Evolutionary conservation across 176 grass and related monocot genomes (phyloP).

Genomic region (Eragrostis curvula): DNA sequence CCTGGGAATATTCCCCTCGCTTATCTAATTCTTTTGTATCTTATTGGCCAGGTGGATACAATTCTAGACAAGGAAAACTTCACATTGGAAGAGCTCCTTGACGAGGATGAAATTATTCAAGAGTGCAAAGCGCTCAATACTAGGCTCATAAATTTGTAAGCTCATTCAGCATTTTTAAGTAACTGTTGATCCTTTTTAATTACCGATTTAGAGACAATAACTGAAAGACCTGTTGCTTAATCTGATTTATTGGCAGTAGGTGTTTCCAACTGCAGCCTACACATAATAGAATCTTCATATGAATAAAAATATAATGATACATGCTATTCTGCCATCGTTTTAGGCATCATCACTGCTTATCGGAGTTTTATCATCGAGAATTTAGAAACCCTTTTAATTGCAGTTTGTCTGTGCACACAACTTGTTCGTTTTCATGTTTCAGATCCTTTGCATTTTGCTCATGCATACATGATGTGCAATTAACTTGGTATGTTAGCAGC

Average conservation of each 20-base stretch:
- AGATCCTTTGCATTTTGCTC: neutral
- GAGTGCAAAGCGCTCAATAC: conserved; percentile 97
- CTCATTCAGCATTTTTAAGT: neutral
- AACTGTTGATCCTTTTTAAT: neutral
- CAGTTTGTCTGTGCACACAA: neutral
- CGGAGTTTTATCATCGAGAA: neutral
- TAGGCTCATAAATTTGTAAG: conserved; percentile 91
- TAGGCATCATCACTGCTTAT: neutral
- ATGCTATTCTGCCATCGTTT: neutral
- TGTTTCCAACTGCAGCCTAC: neutral
- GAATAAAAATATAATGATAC: neutral
- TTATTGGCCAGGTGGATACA: conserved; percentile 72
- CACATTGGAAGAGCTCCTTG: conserved; percentile 88
- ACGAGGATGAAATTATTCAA: conserved; percentile 94
- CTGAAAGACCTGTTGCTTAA: neutral
- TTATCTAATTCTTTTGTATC: conserved; percentile 6
- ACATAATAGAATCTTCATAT: neutral
- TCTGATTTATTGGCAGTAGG: neutral
- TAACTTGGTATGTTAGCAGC: neutral
- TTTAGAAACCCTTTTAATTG: neutral
- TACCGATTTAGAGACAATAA: neutral
- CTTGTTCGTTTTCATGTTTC: conserved; percentile 2
- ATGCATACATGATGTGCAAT: too few species aligned
- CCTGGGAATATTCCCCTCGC: neutral
- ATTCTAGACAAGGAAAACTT: conserved; percentile 95